phyloP scores from a whole-genome alignment of 345 rosid genomes.

The Salix viminalis region DNA sequence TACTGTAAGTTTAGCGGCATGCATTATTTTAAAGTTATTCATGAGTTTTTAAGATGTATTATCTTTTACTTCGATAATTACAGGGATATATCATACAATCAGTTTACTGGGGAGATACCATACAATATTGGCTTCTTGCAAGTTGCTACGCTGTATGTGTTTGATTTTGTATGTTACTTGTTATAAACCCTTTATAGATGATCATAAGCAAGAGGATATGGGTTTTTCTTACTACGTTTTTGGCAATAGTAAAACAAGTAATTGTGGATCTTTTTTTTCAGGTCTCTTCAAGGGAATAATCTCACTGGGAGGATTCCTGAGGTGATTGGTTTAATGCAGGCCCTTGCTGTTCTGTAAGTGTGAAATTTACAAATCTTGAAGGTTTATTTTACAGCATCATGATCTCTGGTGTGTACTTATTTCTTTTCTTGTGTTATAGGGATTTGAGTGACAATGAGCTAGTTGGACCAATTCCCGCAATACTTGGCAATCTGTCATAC shows the following conservation, averaged over 20 bases:
- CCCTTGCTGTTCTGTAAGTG: slow-evolving; percentile 90
- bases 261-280: slow-evolving; percentile 11
- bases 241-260: background rate
- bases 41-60: background rate
- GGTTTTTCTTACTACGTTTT: background rate
- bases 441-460: slow-evolving; percentile 93
- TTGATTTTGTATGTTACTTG: background rate
- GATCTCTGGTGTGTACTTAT: background rate
- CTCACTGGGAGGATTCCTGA: slow-evolving; percentile 77
- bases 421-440: slow-evolving; percentile 22
- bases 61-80: background rate
- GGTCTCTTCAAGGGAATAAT: slow-evolving; percentile 91
- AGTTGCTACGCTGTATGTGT: slow-evolving; percentile 90
- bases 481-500: slow-evolving; percentile 86
- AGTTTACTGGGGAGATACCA: slow-evolving; percentile 80
- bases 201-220: background rate
- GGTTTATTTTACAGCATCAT: no score
- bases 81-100: slow-evolving; percentile 92
- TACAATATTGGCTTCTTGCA: slow-evolving; percentile 92
- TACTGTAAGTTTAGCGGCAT: slow-evolving; percentile 50
- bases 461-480: slow-evolving; percentile 77
- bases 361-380: background rate
- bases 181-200: background rate
- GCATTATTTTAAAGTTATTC: background rate
- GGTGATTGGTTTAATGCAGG: slow-evolving; percentile 96